Percentiles rank a stretch among this genome's conserved stretches.
Conservation (phyloP, 176 grass and related monocot genomes). For the Pontederia crassipes region DNA sequence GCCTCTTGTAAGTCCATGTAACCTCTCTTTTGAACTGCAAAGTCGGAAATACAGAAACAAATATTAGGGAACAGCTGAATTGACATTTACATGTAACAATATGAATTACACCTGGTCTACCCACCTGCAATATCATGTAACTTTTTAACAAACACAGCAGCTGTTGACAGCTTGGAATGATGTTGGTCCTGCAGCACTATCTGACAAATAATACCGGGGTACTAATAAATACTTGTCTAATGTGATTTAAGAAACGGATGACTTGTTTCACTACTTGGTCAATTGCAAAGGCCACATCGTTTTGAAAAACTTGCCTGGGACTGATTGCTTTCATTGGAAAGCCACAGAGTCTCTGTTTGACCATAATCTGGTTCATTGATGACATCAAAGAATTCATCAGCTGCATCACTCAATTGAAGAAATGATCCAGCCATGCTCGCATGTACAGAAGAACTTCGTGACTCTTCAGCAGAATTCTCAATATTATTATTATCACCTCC, state of each 20-base stretch:
- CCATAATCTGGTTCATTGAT: slow-evolving; percentile 10
- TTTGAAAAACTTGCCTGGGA: not conserved
- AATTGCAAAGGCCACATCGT: slow-evolving; percentile 9
- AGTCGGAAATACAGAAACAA: not conserved
- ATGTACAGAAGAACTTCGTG: not conserved
- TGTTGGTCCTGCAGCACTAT: slow-evolving; percentile 46
- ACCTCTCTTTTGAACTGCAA: not conserved
- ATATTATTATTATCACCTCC: not conserved
- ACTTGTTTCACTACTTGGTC: not conserved
- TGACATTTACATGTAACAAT: not conserved
- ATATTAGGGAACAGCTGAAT: not conserved
- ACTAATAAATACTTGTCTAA: not conserved
- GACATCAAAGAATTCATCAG: slow-evolving; percentile 34
- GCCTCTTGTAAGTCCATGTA: slow-evolving; percentile 6
- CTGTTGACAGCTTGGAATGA: slow-evolving; percentile 42
- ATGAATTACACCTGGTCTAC: not conserved
- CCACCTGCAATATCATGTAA: slow-evolving; percentile 89
- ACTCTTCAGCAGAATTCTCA: slow-evolving; percentile 11
- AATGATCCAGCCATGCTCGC: not conserved
- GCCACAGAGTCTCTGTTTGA: slow-evolving; percentile 1
- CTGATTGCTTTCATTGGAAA: slow-evolving; percentile 6
- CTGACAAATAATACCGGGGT: not conserved
- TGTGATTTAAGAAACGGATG: not conserved
- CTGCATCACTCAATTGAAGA: slow-evolving; percentile 17
- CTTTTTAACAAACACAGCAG: slow-evolving; percentile 61